Conservation (phyloP, 106 monocot species). For the Acanthochlamys bracteata region DNA sequence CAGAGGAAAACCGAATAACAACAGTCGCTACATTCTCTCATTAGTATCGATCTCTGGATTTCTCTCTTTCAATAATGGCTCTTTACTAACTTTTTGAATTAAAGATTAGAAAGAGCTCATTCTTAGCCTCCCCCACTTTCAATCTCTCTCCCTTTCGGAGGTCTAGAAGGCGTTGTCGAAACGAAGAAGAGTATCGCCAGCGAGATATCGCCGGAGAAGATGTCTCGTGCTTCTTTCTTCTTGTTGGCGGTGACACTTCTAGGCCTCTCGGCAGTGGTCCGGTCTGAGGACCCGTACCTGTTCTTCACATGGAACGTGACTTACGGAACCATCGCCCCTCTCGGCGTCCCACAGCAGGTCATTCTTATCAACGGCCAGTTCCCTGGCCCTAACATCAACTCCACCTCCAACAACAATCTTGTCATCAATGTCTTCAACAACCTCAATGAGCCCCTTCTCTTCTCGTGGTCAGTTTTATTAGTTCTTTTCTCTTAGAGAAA, state of each 20-base stretch:
- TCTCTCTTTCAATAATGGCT: background rate
- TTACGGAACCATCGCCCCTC: slow-evolving; percentile 23
- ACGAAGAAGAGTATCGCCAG: background rate
- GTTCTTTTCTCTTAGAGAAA: background rate
- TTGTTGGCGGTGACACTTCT: slow-evolving; percentile 3
- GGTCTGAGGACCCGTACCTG: slow-evolving; percentile 26
- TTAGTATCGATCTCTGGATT: too few species aligned
- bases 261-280: background rate
- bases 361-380: slow-evolving; percentile 53
- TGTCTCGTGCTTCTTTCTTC: background rate
- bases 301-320: slow-evolving; percentile 28
- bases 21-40: too few species aligned
- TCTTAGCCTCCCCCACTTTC: background rate
- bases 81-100: background rate
- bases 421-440: slow-evolving; percentile 41
- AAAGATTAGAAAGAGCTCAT: background rate
- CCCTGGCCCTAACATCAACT: slow-evolving; percentile 54
- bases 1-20: too few species aligned
- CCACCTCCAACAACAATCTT: slow-evolving; percentile 40
- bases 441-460: slow-evolving; percentile 38
- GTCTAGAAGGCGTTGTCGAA: background rate
- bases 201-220: background rate
- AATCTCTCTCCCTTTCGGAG: background rate
- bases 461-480: slow-evolving; percentile 26
- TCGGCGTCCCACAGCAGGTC: slow-evolving; percentile 25